Base-by-base conservation (phyloP, 108 stramenopile genomes). In the Cyclotella baltica region DNA sequence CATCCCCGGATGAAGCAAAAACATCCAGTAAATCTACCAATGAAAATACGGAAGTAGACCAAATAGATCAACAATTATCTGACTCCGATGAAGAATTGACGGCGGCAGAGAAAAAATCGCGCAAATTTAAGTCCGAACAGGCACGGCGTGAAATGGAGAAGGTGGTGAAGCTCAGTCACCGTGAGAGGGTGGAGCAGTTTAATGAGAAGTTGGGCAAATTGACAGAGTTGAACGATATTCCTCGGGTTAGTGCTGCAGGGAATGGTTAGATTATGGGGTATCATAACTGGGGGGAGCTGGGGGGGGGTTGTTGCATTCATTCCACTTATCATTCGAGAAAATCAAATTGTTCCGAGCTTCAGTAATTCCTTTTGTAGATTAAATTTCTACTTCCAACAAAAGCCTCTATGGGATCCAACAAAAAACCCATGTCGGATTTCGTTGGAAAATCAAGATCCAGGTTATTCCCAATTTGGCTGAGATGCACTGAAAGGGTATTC, bases 171-270 rank as follows among this genome's bases (percentile, higher is more conserved):
- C 37, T 83, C 35, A 72, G 70, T 35, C 75, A 83, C 33, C 62
- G 75, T 37, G 75, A 76, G 65, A 48, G 92, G 31, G 88, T 95
- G 16, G 94, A 95, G 85, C 83, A 88, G 57, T 89, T 92, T 63
- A 95, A 91, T 76, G 86, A 89, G 75, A 89, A 92, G 31, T 59
- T 95, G 36, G 86, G 88, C 1, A 72, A 85, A 29, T 36, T 93
- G 56, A 95, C 94, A 0, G 94, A 95, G 67, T 85, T 77, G 77
- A 95, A 95, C 67, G 94, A 95, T 73, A 95, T 95, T 74, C 94
- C 94, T 22, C 64, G 94, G 37, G 89, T 95, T 11, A 88, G 88
- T 76, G 87, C 89, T 57, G 89, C 91, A 55, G 90, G 90, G 11
- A 91, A 91, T 85, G 90, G 90, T 72, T 91, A 89, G 52, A 62